phyloP scores from a whole-genome alignment of 345 rosid species.

The Gossypium mustelinum region DNA sequence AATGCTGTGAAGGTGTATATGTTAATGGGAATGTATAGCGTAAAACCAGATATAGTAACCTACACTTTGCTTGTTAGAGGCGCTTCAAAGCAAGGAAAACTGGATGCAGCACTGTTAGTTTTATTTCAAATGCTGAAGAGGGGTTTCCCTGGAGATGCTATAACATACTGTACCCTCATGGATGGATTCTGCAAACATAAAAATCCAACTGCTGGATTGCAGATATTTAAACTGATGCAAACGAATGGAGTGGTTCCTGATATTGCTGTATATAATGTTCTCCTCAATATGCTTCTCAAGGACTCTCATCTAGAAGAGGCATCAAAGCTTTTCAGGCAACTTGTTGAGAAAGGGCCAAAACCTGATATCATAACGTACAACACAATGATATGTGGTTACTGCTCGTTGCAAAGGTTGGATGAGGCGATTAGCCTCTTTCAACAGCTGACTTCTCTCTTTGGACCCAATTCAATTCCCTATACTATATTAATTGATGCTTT shows the following conservation, averaged over 20 bases:
- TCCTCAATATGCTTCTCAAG: constrained; percentile 34
- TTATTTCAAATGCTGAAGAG: constrained; percentile 46
- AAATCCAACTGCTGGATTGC: constrained; percentile 35
- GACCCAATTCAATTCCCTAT: constrained; percentile 40
- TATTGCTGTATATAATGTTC: constrained; percentile 41
- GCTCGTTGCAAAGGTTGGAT: constrained; percentile 33
- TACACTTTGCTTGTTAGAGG: constrained; percentile 34
- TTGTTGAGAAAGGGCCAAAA: constrained; percentile 28
- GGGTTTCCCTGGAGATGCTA: constrained; percentile 38
- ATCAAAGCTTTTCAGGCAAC: constrained; percentile 22
- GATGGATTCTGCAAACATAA: constrained; percentile 37
- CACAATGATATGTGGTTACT: constrained; percentile 47
- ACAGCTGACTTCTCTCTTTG: constrained; percentile 26
- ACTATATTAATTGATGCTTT: constrained; percentile 46
- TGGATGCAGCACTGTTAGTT: constrained; percentile 27
- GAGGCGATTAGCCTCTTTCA: constrained; percentile 37
- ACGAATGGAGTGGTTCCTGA: constrained; percentile 31
- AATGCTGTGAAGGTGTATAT: constrained; percentile 32
- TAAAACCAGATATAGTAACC: constrained; percentile 41
- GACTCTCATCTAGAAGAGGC: constrained; percentile 25
- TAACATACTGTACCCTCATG: constrained; percentile 43
- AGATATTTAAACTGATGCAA: constrained; percentile 39
- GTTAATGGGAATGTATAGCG: constrained; percentile 21
- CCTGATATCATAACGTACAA: constrained; percentile 52
- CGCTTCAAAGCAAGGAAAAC: constrained; percentile 20